Evolutionary conservation across 2,329 filamentous ascomycete species (phyloP), one percentile per base, ranked within the genome.

Genomic region (Colletotrichum gigasporum): DNA sequence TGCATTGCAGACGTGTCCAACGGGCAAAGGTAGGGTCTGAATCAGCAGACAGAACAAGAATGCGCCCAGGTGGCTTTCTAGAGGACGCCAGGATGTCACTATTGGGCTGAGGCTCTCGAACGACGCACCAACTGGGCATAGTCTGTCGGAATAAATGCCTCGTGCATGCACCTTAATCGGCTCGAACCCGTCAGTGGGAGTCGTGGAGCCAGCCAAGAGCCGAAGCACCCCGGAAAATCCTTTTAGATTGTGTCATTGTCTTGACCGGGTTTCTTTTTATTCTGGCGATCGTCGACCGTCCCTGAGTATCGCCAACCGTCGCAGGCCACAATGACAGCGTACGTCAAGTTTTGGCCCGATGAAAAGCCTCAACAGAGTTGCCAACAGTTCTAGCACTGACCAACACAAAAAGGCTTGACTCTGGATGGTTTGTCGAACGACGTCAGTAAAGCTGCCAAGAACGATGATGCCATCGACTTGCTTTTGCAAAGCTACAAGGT

Each of bases 221-320:
- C 59, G 37, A 59, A 59, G 53, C 18, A 59, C 59, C 59, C 59
- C 59, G 59, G 53, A 52, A 58, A 59, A 59, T 59, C 59, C 47
- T 22, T 44, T 59, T 52, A 35, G 44, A 18, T 28, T 5, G 30
- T 16, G 24, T 28, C 14, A 7, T 22, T 5, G 34, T 30, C 24
- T 37, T 12, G 37, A 18, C n/a, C 51, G 53, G 14, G 18, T 30
- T 10, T 5, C 30, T 12, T 20, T 26, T 52, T 11, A n/a, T n/a
- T n/a, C n/a, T n/a, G n/a, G n/a, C n/a, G n/a, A n/a, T n/a, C n/a
- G n/a, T n/a, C n/a, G n/a, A n/a, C n/a, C n/a, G n/a, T n/a, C n/a
- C n/a, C n/a, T n/a, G n/a, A n/a, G n/a, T n/a, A n/a, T n/a, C n/a
- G n/a, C n/a, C n/a, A n/a, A n/a, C n/a, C n/a, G n/a, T n/a, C n/a